These are phyloP conservation scores for Psilocybe tampanensis DNA, from an alignment of 768 basidiomycete species.

Conservation along the genomic window DNA sequence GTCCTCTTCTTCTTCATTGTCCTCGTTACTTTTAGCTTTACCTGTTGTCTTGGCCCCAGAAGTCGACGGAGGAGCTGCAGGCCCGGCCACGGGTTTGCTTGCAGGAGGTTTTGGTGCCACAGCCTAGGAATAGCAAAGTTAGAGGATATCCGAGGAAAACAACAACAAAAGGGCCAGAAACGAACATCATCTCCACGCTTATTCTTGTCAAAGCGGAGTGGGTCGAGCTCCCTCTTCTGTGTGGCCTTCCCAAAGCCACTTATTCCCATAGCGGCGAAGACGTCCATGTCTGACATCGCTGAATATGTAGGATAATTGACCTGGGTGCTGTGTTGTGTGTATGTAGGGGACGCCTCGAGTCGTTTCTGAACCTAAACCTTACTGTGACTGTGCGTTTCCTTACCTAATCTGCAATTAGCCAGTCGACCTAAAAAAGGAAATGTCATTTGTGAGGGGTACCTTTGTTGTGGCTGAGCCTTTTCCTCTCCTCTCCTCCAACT, in stretches of 20 bases:
- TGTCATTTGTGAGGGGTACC: not conserved
- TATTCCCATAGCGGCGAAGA: constrained; percentile 85
- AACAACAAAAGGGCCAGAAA: constrained; percentile 6
- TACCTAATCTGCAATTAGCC: constrained; percentile 14
- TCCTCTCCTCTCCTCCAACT: not conserved
- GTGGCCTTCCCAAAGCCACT: constrained; percentile 78
- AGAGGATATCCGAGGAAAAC: constrained; percentile 8
- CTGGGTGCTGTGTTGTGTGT: not conserved
- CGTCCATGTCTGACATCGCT: constrained; percentile 57
- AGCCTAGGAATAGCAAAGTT: not conserved
- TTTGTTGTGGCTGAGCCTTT: not conserved
- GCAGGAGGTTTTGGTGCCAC: not conserved
- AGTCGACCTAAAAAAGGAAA: not conserved
- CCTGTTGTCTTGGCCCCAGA: not conserved
- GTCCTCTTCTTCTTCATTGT: constrained; percentile 4
- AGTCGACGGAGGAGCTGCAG: constrained; percentile 19
- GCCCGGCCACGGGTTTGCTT: constrained; percentile 12
- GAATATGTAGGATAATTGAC: not conserved
- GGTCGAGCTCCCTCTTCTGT: constrained; percentile 69
- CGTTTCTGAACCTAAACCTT: constrained; percentile 2
- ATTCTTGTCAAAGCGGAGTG: constrained; percentile 77
- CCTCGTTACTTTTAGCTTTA: constrained; percentile 8
- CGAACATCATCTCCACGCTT: constrained; percentile 51
- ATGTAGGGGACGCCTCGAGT: not conserved
- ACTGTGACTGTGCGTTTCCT: not conserved